Evolutionary conservation across 2,329 filamentous ascomycete species (phyloP).

Genomic region (Fusarium tanahbumbuense): DNA sequence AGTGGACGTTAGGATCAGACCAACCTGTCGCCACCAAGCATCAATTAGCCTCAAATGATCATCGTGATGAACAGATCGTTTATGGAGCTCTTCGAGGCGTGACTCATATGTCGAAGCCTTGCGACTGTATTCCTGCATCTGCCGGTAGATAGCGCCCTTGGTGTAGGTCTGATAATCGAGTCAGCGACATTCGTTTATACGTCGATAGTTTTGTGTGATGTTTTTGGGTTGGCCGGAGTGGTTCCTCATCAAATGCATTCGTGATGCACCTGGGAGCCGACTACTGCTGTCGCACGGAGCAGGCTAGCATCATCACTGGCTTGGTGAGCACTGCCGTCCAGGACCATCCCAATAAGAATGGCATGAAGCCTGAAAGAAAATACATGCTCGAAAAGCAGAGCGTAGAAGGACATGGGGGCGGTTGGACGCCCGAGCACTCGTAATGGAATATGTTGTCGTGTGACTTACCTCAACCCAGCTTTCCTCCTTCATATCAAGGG

Average conservation of each 20-base stretch:
- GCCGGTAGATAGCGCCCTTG: constrained; percentile 95
- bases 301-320: constrained; percentile 53
- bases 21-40: constrained; percentile 93
- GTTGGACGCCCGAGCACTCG: constrained; percentile 27
- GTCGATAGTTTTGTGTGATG: constrained; percentile 40
- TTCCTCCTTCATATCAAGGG: constrained; percentile 68
- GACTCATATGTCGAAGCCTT: constrained; percentile 85
- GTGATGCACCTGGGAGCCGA: constrained; percentile 45
- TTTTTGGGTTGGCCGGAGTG: constrained; percentile 35
- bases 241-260: constrained; percentile 37
- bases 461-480: constrained; percentile 74
- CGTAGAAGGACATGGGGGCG: constrained; percentile 19
- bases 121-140: constrained; percentile 98
- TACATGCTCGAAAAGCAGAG: constrained; percentile 22
- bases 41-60: constrained; percentile 93
- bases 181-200: constrained; percentile 42
- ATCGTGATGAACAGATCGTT: constrained; percentile 84
- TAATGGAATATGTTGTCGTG: constrained; percentile 47
- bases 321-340: constrained; percentile 52
- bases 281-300: constrained; percentile 47
- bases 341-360: constrained; percentile 47
- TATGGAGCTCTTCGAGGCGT: constrained; percentile 82
- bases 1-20: constrained; percentile 38
- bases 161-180: constrained; percentile 52
- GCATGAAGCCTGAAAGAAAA: constrained; percentile 39